Evolutionary conservation across 225 moss, liverwort and hornwort species (phyloP).

Genomic region (Pseudoscleropodium purum): DNA sequence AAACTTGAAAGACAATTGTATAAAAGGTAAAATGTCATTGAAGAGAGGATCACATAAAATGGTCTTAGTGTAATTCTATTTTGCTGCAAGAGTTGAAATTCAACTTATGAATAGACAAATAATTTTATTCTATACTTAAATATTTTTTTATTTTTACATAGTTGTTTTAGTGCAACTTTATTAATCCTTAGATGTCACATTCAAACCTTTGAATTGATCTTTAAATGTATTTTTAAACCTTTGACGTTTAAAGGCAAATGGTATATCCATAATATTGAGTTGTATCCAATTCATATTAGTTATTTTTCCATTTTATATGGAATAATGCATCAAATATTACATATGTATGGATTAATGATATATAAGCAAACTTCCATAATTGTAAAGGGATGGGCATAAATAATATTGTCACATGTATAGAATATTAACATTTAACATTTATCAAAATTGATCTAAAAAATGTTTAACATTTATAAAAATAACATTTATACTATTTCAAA

Average conservation of each 20-base stretch:
- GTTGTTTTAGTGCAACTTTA: not conserved
- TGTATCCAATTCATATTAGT: not conserved
- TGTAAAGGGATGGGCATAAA: accelerated
- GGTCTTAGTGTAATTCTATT: not conserved
- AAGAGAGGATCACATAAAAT: not conserved
- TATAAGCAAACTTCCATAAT: not conserved
- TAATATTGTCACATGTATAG: not conserved
- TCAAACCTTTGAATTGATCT: not conserved
- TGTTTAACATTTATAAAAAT: not conserved
- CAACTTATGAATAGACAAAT: not conserved
- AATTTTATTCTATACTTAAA: not conserved
- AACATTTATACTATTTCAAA: not conserved
- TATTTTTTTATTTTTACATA: not conserved
- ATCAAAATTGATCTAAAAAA: accelerated
- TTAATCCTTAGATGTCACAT: not conserved
- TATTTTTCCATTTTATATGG: not conserved
- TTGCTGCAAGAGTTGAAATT: not conserved
- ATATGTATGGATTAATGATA: not conserved
- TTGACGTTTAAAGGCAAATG: accelerated
- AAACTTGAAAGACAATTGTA: not conserved
- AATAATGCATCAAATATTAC: not conserved
- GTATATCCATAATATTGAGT: not conserved
- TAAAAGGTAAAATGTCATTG: not conserved
- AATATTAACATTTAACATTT: not conserved
- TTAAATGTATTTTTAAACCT: not conserved